Percentiles rank a stretch among this genome's conserved stretches.
Evolutionary conservation across 169 alveolate species (phyloP).

Genomic region (Miamiensis avidus): DNA sequence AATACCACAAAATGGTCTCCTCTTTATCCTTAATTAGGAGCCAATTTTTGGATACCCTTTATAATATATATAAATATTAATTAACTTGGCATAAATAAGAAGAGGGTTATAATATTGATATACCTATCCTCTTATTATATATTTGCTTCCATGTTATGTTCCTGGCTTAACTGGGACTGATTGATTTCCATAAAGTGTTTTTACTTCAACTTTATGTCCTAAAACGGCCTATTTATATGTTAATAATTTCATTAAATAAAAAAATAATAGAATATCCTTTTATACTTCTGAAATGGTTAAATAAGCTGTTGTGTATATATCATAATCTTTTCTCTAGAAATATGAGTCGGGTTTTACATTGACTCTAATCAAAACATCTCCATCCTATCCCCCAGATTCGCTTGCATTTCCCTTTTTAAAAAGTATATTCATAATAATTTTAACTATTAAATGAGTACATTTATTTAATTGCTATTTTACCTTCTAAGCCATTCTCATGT

Average conservation of each 20-base stretch:
- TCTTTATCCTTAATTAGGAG: constrained; percentile 24
- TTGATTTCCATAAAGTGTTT: constrained; percentile 40
- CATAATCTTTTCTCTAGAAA: constrained; percentile 41
- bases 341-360: constrained; percentile 34
- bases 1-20: constrained; percentile 41
- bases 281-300: constrained; percentile 27
- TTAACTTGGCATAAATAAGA: background rate
- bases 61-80: constrained; percentile 7
- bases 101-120: too few species aligned
- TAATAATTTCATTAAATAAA: background rate
- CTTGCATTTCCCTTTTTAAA: constrained; percentile 27
- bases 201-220: constrained; percentile 35
- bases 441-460: background rate
- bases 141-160: constrained; percentile 41
- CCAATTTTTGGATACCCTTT: constrained; percentile 43
- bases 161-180: constrained; percentile 31
- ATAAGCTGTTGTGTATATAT: constrained; percentile 32
- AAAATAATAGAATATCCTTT: background rate
- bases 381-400: constrained; percentile 34
- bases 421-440: background rate
- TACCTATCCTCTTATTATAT: constrained; percentile 36
- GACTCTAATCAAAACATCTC: constrained; percentile 42
- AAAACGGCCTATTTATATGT: constrained; percentile 36
- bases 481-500: constrained; percentile 37
- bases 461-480: constrained; percentile 1